Evolutionary conservation across 768 basidiomycete genomes (phyloP).

Genomic region (Boletus rubescentipes): DNA sequence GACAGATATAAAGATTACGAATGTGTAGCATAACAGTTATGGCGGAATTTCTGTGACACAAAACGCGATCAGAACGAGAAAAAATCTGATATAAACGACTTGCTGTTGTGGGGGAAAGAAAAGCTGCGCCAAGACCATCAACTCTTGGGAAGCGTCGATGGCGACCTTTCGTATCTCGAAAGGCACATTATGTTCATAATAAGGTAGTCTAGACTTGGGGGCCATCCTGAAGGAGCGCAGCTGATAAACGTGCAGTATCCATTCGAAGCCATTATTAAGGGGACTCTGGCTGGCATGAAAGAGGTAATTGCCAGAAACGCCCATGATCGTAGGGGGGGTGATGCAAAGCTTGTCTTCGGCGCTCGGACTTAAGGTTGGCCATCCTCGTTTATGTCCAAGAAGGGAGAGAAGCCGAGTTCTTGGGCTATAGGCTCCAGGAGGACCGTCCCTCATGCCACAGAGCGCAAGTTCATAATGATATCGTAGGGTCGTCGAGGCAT

Average conservation of each 20-base stretch:
- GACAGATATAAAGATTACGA: conserved; percentile 54
- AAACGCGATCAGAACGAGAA: background rate
- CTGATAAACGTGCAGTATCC: conserved; percentile 35
- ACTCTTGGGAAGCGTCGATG: conserved; percentile 30
- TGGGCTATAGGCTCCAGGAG: conserved; percentile 17
- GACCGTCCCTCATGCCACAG: conserved; percentile 32
- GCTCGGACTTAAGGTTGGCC: conserved; percentile 32
- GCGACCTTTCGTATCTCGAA: conserved; percentile 35
- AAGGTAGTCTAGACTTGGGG: conserved; percentile 26
- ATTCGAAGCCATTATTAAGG: conserved; percentile 32
- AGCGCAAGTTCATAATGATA: conserved; percentile 33
- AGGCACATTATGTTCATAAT: conserved; percentile 32
- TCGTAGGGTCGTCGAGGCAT: conserved; percentile 24
- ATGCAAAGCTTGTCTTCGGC: conserved; percentile 33
- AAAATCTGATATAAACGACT: background rate
- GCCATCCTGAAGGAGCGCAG: conserved; percentile 32
- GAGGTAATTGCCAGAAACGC: conserved; percentile 32
- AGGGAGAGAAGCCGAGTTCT: conserved; percentile 28
- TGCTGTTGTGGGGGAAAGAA: conserved; percentile 30
- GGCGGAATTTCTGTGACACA: conserved; percentile 23
- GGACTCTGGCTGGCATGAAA: conserved; percentile 35
- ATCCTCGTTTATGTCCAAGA: conserved; percentile 33
- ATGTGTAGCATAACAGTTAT: conserved; percentile 42
- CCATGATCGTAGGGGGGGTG: conserved; percentile 33
- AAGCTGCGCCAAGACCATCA: conserved; percentile 33